Base-by-base conservation (phyloP, 2,329 filamentous ascomycete species). In the Fusarium redolens region DNA sequence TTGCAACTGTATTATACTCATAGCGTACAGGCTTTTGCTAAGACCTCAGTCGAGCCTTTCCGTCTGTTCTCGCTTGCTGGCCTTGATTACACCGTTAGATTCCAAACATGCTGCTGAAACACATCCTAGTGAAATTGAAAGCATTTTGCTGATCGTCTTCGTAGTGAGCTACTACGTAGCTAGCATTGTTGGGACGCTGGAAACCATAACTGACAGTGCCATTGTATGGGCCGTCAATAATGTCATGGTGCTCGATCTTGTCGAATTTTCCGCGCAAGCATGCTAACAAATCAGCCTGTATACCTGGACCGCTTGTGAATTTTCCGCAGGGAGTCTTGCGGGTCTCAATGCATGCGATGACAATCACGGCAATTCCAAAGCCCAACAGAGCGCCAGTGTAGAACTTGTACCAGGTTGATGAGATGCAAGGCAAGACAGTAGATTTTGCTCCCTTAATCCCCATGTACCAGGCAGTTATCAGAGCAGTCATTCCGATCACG, bases 321-420 rank as follows among this genome's bases (percentile, higher is more conserved):
- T 69, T 70, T 56, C 68, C 68, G 7, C 68, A 70, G 0, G 65
- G 65, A 4, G 68, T 70, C 20, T 56, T 69, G 3, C 65, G 55
- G 0, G 68, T 70, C 30, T 70, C 68, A 1, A 70, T 45, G 3
- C 65, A 69, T 2, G 68, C 60, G 15, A 70, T 59, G 0, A 37
- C 14, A 17, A 70, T 52, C 4, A 60, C 17, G 6, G 43, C 30
- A 13, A 65, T 35, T 4, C 41, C 59, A 4, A 57, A 47, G 3
- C 50, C 44, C 6, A 54, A 18, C 0, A 69, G 0, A 0, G 54
- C 3, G 1, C 51, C 57, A 0, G 64, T 69, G 11, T 69, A 68
- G 4, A 69, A 31, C 11, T 69, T 69, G 25, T 69, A 68, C 64
- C 64, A 68, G 1, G 13, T 1, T 0, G 57, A 63, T 1, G 64